phyloP scores from a whole-genome alignment of 1,139 yeast species.

The Yamadazyma songkhlaensis region DNA sequence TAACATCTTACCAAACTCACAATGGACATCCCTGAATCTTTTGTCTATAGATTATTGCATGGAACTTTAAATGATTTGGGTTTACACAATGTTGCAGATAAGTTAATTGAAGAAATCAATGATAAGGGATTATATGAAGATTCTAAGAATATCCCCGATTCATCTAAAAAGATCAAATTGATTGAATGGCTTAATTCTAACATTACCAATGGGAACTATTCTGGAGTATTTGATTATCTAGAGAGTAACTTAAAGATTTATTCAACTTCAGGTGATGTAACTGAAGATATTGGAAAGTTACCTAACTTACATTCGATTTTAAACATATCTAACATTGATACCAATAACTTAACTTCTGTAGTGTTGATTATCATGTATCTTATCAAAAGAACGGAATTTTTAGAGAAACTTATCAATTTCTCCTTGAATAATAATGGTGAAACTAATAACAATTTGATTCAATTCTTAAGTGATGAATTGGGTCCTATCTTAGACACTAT shows the following conservation, averaged over 20 bases:
- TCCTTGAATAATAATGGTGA: slow-evolving; percentile 8
- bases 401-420: slow-evolving; percentile 18
- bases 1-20: background rate
- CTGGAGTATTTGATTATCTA: slow-evolving; percentile 16
- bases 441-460: slow-evolving; percentile 15
- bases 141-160: slow-evolving; percentile 4
- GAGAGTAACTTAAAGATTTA: slow-evolving; percentile 9
- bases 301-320: slow-evolving; percentile 10
- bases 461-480: slow-evolving; percentile 24
- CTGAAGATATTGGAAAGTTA: slow-evolving; percentile 4
- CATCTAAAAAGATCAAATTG: slow-evolving; percentile 13
- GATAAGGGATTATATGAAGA: slow-evolving; percentile 10
- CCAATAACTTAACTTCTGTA: slow-evolving; percentile 1
- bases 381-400: slow-evolving; percentile 22
- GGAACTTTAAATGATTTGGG: slow-evolving; percentile 23
- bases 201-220: slow-evolving; percentile 23
- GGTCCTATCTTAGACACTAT: slow-evolving; percentile 29
- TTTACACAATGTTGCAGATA: slow-evolving; percentile 12
- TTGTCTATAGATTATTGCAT: slow-evolving; percentile 31
- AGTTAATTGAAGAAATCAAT: slow-evolving; percentile 13
- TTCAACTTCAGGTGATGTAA: slow-evolving; percentile 1
- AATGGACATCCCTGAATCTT: slow-evolving; percentile 17
- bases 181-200: slow-evolving; percentile 24
- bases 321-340: slow-evolving; percentile 3
- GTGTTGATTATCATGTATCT: slow-evolving; percentile 18